Conservation (phyloP, 768 basidiomycete species). For the Saitozyma sp. region DNA sequence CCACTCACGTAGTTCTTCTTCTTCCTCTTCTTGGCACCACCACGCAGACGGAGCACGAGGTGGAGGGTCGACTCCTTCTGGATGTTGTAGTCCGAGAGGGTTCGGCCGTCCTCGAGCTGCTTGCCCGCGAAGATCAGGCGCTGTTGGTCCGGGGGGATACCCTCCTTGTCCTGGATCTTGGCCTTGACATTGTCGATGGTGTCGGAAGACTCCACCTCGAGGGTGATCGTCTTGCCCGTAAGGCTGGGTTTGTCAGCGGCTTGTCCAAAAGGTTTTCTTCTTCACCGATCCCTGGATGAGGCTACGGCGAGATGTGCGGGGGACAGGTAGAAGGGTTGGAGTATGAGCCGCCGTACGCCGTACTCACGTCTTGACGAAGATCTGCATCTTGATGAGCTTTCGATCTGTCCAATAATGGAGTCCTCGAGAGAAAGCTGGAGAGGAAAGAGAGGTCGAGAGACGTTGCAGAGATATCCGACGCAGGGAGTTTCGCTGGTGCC, state of each 20-base stretch:
- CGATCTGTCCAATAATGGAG: constrained; percentile 29
- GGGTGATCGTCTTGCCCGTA: constrained; percentile 97
- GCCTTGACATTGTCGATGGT: constrained; percentile 98
- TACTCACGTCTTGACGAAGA: constrained; percentile 93
- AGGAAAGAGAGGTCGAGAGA: not conserved
- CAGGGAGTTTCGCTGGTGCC: too few species aligned
- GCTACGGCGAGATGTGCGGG: not conserved
- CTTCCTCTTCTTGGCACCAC: constrained; percentile 98
- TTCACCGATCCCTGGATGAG: not conserved
- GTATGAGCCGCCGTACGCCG: not conserved
- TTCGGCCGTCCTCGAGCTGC: constrained; percentile 98
- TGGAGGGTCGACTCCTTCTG: constrained; percentile 99
- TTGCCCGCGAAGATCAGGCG: constrained; percentile 99
- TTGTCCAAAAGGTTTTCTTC: too few species aligned
- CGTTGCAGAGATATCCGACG: too few species aligned
- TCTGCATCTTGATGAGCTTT: constrained; percentile 69
- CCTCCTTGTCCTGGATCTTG: constrained; percentile 97
- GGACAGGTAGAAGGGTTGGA: not conserved
- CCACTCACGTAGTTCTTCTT: constrained; percentile 92
- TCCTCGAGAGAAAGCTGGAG: constrained; percentile 36
- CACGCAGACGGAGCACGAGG: constrained; percentile 93
- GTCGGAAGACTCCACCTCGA: constrained; percentile 96
- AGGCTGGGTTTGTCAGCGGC: constrained; percentile 60
- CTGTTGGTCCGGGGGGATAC: constrained; percentile 77
- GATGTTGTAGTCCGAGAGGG: constrained; percentile 59